These are phyloP conservation scores for Bjerkandera adusta DNA, from an alignment of 1,284 basidiomycete species.

Conservation along the genomic window DNA sequence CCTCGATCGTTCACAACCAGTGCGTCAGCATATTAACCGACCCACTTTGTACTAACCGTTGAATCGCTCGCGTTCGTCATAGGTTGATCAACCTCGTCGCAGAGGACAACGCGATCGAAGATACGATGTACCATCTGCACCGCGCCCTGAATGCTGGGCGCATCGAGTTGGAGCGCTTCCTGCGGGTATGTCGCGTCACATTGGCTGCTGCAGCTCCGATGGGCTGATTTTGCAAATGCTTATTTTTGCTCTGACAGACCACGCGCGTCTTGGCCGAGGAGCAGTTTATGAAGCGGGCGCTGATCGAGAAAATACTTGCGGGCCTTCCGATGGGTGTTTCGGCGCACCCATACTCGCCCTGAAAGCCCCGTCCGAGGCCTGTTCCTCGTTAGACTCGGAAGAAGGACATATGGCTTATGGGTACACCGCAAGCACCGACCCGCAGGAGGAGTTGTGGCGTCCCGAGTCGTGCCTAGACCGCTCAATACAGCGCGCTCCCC, in stretches of 20 bases:
- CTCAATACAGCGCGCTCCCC: no score
- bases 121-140: conserved; percentile 96
- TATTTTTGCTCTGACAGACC: conserved; percentile 47
- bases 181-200: conserved; percentile 64
- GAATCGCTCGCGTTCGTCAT: conserved; percentile 11
- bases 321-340: conserved; percentile 58
- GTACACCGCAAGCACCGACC: no score
- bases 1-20: conserved; percentile 97
- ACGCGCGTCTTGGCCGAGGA: conserved; percentile 88
- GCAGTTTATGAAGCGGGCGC: conserved; percentile 90
- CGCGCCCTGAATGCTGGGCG: conserved; percentile 90
- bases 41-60: neutral
- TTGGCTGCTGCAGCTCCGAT: conserved; percentile 17
- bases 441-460: no score
- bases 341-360: no score
- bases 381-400: no score
- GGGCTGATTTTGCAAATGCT: no score
- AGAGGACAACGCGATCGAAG: conserved; percentile 98
- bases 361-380: no score
- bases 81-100: conserved; percentile 94
- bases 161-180: conserved; percentile 89
- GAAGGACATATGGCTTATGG: no score
- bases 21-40: conserved; percentile 40
- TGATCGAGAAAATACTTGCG: conserved; percentile 83
- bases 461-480: no score